Percentiles rank a stretch among this genome's conserved stretches.
phyloP scores from a whole-genome alignment of 441 rosid species.

The Cnidoscolus chayamansa region DNA sequence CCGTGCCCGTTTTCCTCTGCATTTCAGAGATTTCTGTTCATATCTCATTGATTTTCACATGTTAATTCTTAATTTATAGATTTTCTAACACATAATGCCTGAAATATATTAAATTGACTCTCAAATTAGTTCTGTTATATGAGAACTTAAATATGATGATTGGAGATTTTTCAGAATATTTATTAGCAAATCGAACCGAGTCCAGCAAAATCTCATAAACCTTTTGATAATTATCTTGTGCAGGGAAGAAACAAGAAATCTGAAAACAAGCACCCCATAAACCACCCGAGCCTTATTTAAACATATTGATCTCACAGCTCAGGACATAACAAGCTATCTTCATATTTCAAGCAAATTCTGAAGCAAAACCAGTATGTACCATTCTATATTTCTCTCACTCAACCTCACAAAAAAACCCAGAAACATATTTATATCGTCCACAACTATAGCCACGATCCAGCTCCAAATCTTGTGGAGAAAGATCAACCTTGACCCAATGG shows the following conservation, averaged over 20 bases:
- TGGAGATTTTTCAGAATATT: too few relatives aligned
- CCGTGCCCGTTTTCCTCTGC: too few relatives aligned
- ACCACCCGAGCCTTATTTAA: too few relatives aligned
- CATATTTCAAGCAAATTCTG: slow-evolving; percentile 13
- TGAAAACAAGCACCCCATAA: background rate
- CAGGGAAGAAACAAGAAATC: background rate
- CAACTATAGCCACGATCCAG: slow-evolving; percentile 2
- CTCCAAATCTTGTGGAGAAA: background rate
- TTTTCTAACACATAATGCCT: too few relatives aligned
- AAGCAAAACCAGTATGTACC: slow-evolving; percentile 4
- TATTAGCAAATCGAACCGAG: too few relatives aligned
- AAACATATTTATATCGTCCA: slow-evolving; percentile 2
- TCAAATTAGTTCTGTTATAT: too few relatives aligned
- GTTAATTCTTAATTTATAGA: background rate
- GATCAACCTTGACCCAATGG: slow-evolving; percentile 1
- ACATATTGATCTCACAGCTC: background rate
- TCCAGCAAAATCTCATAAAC: too few relatives aligned
- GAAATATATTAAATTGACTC: too few relatives aligned
- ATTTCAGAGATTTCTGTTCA: too few relatives aligned
- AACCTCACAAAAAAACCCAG: slow-evolving; percentile 12
- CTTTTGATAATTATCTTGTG: background rate
- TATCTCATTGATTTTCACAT: too few relatives aligned
- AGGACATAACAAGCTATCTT: background rate
- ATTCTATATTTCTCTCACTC: slow-evolving; percentile 17
- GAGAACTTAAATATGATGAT: too few relatives aligned